Base-by-base conservation (phyloP, 2,329 filamentous ascomycete species). In the Pseudogymnoascus sp. region DNA sequence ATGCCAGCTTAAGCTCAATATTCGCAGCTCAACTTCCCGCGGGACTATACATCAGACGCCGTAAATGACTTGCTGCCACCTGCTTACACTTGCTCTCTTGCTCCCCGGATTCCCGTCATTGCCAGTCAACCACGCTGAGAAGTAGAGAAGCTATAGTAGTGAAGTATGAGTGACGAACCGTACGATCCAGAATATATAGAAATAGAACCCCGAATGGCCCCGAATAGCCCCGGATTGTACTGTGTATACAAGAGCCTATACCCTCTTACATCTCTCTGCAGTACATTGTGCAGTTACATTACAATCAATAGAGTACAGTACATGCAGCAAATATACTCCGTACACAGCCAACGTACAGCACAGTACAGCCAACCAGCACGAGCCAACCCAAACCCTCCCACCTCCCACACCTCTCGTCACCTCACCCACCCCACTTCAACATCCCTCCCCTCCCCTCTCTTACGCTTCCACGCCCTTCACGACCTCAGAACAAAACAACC, bases 321-420 rank as follows among this genome's bases (percentile, higher is more conserved):
- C 47, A 54, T 54, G 28, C 47, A 50, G 25, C 43, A 30, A 50
- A 50, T 50, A 54, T 20, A 18, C 43, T 39, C 18, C 3, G 16
- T 14, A 54, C 28, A 14, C 47, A 54, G 28, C 16, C 47, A 54
- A 34, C 47, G 30, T 25, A 25, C 22, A 32, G 6, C 7, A n/a
- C 30, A 32, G 16, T 54, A 54, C 43, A 54, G 25, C 43, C 43
- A 54, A 54, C 43, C 43, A 32, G 47, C 47, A 54, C 47, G 47
- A 54, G 28, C 47, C 47, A 54, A 54, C 47, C 47, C 47, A 54
- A 54, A 54, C 47, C 47, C 47, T 54, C 47, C 47, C 47, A 54
- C 47, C 47, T 54, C 47, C 47, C 47, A 54, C 47, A 54, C 47
- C 28, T 54, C 47, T 54, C 47, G 47, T 54, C 28, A 54, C 47